Evolutionary conservation across 345 rosid genomes (phyloP).

Genomic region (Eucalyptus decipiens): DNA sequence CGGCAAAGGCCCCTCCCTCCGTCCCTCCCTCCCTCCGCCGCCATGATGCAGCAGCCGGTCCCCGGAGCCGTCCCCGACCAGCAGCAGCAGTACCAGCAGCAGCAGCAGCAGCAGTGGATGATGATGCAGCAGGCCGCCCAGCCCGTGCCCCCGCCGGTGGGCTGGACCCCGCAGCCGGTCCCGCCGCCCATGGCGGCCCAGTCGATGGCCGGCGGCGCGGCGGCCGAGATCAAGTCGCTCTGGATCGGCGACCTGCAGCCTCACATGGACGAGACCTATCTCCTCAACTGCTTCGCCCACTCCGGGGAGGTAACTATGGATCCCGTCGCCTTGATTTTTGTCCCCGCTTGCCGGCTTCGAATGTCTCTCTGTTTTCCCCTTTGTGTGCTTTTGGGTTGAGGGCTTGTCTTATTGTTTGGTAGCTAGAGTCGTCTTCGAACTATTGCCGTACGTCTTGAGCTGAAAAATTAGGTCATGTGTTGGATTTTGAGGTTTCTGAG

Average conservation of each 20-base stretch:
- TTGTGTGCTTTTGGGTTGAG: not conserved
- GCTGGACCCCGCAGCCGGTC: constrained; percentile 70
- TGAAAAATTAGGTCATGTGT: not conserved
- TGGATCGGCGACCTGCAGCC: constrained; percentile 95
- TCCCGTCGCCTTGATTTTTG: not conserved
- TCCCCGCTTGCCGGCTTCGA: not conserved
- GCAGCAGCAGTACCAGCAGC: constrained; percentile 6
- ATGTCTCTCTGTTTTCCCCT: not conserved
- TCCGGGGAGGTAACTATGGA: constrained; percentile 51
- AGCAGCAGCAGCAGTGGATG: constrained; percentile 34
- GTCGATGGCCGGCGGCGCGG: not conserved
- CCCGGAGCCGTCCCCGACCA: constrained; percentile 24
- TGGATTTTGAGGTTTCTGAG: not conserved
- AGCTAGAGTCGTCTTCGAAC: not conserved
- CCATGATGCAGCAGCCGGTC: constrained; percentile 79
- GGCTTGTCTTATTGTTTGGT: not conserved
- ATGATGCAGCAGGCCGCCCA: constrained; percentile 17
- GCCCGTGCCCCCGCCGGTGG: constrained; percentile 68
- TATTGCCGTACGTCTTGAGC: not conserved
- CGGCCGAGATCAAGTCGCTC: constrained; percentile 26
- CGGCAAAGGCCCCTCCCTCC: not conserved
- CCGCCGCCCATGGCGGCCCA: constrained; percentile 38
- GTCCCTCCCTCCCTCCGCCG: not conserved
- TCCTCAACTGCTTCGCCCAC: constrained; percentile 32
- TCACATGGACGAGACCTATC: constrained; percentile 92